A percentile compares a stretch with the other conserved stretches of the same genome.
phyloP scores from a whole-genome alignment of 768 basidiomycete species.

The Suillus subalutaceus region DNA sequence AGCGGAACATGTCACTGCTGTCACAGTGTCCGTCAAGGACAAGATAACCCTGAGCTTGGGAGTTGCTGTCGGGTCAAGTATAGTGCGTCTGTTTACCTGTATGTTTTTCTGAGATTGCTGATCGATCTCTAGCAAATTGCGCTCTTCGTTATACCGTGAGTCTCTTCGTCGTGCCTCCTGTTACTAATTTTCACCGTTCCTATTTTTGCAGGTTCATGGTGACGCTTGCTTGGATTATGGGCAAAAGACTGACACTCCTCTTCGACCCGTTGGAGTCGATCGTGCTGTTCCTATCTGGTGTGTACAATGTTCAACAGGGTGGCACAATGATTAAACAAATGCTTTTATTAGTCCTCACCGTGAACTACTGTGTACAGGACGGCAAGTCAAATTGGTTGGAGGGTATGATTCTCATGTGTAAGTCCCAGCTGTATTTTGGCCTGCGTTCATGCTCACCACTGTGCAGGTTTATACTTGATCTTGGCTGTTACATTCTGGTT shows the following conservation, averaged over 20 bases:
- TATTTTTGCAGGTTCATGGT: slow-evolving; percentile 61
- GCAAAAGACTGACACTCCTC: slow-evolving; percentile 76
- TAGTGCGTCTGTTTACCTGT: slow-evolving; percentile 48
- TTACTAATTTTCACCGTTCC: background rate
- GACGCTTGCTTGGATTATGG: slow-evolving; percentile 77
- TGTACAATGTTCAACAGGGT: slow-evolving; percentile 38
- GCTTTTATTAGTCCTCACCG: slow-evolving; percentile 62
- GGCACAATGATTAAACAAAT: background rate
- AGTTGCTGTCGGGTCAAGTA: slow-evolving; percentile 87
- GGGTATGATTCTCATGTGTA: slow-evolving; percentile 76
- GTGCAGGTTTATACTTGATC: slow-evolving; percentile 54
- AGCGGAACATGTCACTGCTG: slow-evolving; percentile 90
- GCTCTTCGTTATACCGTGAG: slow-evolving; percentile 66
- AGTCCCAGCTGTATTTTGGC: slow-evolving; percentile 15
- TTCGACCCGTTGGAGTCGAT: slow-evolving; percentile 87
- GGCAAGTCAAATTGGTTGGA: slow-evolving; percentile 95
- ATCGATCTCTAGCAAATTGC: slow-evolving; percentile 61
- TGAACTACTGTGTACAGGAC: slow-evolving; percentile 85
- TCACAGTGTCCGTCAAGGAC: slow-evolving; percentile 88
- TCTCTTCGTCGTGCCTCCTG: slow-evolving; percentile 7
- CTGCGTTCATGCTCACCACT: slow-evolving; percentile 7
- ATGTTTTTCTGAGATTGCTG: background rate
- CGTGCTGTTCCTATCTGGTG: slow-evolving; percentile 24
- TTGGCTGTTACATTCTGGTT: slow-evolving; percentile 58
- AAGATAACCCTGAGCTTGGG: slow-evolving; percentile 86